phyloP scores from a whole-genome alignment of 1,284 basidiomycete species.

The Tilletia caries region DNA sequence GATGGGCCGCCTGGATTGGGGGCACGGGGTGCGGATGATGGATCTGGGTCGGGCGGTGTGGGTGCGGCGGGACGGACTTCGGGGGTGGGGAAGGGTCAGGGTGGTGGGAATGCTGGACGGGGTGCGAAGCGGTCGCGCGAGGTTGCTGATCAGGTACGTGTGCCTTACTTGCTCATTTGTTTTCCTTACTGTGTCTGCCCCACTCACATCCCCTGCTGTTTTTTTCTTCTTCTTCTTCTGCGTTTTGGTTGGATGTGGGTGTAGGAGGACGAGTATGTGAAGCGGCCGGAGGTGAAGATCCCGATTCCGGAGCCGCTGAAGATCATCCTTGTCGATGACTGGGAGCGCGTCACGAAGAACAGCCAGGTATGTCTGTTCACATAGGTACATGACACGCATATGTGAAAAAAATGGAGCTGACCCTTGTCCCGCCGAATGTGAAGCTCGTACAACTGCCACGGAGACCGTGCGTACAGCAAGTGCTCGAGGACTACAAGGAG shows the following conservation, averaged over 20 bases:
- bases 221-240: no score
- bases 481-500: conserved; percentile 70
- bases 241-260: no score
- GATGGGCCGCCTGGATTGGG: conserved; percentile 39
- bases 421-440: no score
- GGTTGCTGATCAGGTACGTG: conserved; percentile 30
- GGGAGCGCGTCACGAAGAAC: conserved; percentile 95
- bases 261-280: conserved; percentile 60
- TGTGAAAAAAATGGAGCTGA: background rate
- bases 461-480: conserved; percentile 71
- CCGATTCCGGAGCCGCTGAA: conserved; percentile 85
- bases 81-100: background rate
- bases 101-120: conserved; percentile 20
- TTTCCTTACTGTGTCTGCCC: no score
- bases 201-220: no score
- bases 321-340: conserved; percentile 87
- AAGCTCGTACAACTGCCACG: conserved; percentile 84
- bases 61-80: conserved; percentile 18
- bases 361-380: conserved; percentile 54
- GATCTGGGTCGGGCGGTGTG: conserved; percentile 25
- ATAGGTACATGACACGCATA: background rate
- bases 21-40: conserved; percentile 52
- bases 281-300: conserved; percentile 85
- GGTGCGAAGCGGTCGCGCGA: conserved; percentile 26
- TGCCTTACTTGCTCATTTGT: no score